Base-by-base conservation (phyloP, 208 protist species). In the Crithidia mellificae region DNA sequence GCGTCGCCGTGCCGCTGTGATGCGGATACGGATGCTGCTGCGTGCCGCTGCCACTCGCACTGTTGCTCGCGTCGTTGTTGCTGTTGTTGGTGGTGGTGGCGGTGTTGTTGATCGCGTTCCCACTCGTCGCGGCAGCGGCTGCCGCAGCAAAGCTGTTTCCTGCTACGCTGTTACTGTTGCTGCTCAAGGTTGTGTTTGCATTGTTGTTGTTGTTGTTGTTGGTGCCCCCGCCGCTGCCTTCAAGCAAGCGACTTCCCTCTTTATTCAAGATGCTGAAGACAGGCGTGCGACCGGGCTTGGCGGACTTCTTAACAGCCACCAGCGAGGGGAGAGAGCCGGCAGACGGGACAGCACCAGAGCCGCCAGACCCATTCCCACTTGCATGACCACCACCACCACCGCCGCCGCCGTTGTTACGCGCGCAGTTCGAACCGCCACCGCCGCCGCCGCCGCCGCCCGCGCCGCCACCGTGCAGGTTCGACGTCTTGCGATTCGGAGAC, bases 221-320 rank as follows among this genome's bases (percentile, higher is more conserved):
- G 27, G 47, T 43, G 57, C 15, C 17, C 24, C 22, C 1, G 53
- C 43, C 44, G 41, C 43, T 61, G 4, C 41, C 56, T 38, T 79
- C 73, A 38, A 49, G 12, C 41, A 79, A 43, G 2, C 47, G 51
- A 24, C 69, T 77, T 44, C 64, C 64, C 9, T 87, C 75, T 44
- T 77, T 84, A 52, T 67, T 74, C n/a, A 80, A 63, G 27, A 84
- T 84, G 47, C 78, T 77, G 62, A 82, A 87, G n/a, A 84, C 67
- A 1, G 83, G 71, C 2, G 65, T 80, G 44, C 43, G 72, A 32
- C 65, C 68, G 6, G 77, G 71, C 24, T 66, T 57, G 39, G 51
- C 71, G 5, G 46, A 54, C 47, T 62, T 76, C 50, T 59, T 77
- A 29, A 61, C 24, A 24, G 57, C 63, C 20, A 74, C 65, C 15